Evolutionary conservation across 192 early-diverging fungal species (phyloP), one percentile per base, ranked within the genome.

Genomic region (Linnemannia schmuckeri): DNA sequence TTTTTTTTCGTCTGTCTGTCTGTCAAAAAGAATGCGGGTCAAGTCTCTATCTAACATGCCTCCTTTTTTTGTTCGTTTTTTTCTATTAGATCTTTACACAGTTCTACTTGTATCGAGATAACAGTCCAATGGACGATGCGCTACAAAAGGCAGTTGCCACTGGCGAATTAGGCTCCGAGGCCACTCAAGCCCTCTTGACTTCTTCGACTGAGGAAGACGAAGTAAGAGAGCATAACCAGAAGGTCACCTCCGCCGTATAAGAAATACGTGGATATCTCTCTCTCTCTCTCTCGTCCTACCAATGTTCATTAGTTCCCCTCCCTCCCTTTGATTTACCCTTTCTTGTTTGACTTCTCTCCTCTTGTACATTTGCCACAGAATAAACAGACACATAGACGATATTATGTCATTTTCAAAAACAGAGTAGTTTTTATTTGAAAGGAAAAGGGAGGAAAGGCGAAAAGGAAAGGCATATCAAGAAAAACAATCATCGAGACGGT

Each of bases 51-150:
- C 37, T 15, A 24, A 24, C 54, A 9, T 24, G 35, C 18, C 0
- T 30, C 10, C 8, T 17, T 47, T 71, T 57, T 52, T 61, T 57
- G 2, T 37, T 69, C 10, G 4, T 37, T 47, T 3, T 20, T 6
- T 71, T n/a, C 27, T 38, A 1, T 35, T 77, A 83, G 82, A 85
- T 85, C 52, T 85, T 85, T 73, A 7, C 30, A 4, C 83, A 85
- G 70, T 85, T 85, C 57, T 85, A 70, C 69, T 1, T 85, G 1
- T 85, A 85, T 68, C 52, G 49, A 5, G 13, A 79, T 27, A 75
- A 77, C 37, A 35, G 33, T 9, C 77, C 72, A 22, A 38, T 81
- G 61, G 35, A 44, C 0, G 42, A 81, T 0, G 79, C 74, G 9
- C 27, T 75, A 9, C 47, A 75, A 20, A 47, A 75, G 6, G 74